Percentiles rank a stretch among this genome's conserved stretches.
phyloP scores from a whole-genome alignment of 768 basidiomycete genomes.

The Hebeloma cylindrosporum region DNA sequence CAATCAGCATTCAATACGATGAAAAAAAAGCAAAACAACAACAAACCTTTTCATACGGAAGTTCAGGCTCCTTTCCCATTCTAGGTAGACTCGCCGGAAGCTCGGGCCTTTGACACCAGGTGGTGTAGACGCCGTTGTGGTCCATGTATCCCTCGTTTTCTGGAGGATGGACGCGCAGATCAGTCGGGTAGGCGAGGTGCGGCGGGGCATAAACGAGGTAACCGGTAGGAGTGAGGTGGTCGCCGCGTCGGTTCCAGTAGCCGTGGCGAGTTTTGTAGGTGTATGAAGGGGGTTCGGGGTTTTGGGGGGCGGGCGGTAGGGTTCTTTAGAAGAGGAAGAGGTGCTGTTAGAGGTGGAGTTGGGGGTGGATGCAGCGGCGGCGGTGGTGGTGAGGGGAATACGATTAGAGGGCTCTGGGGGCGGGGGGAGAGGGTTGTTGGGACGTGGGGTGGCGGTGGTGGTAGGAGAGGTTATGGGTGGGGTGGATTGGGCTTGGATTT shows the following conservation, averaged over 20 bases:
- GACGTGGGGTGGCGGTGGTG: slow-evolving; percentile 5
- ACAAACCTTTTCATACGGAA: slow-evolving; percentile 54
- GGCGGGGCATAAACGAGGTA: slow-evolving; percentile 69
- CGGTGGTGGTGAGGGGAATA: slow-evolving; percentile 12
- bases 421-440: slow-evolving; percentile 4
- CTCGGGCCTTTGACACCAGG: slow-evolving; percentile 49
- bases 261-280: slow-evolving; percentile 44
- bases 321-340: neutral
- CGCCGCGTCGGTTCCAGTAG: slow-evolving; percentile 76
- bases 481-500: neutral
- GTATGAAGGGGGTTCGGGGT: slow-evolving; percentile 16
- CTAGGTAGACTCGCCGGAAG: slow-evolving; percentile 61
- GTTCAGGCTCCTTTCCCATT: slow-evolving; percentile 49
- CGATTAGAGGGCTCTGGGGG: slow-evolving; percentile 7
- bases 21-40: slow-evolving; percentile 2
- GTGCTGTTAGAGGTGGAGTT: slow-evolving; percentile 5
- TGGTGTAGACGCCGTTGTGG: slow-evolving; percentile 43
- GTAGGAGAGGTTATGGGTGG: neutral
- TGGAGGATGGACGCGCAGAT: slow-evolving; percentile 59
- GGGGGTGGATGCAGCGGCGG: slow-evolving; percentile 7
- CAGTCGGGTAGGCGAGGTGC: slow-evolving; percentile 53
- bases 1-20: neutral
- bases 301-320: slow-evolving; percentile 5
- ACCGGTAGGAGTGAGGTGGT: slow-evolving; percentile 56
- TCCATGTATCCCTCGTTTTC: slow-evolving; percentile 57